Evolutionary conservation across 371 early-diverging fungal species (phyloP).

Genomic region (Actinomortierella wolfii): DNA sequence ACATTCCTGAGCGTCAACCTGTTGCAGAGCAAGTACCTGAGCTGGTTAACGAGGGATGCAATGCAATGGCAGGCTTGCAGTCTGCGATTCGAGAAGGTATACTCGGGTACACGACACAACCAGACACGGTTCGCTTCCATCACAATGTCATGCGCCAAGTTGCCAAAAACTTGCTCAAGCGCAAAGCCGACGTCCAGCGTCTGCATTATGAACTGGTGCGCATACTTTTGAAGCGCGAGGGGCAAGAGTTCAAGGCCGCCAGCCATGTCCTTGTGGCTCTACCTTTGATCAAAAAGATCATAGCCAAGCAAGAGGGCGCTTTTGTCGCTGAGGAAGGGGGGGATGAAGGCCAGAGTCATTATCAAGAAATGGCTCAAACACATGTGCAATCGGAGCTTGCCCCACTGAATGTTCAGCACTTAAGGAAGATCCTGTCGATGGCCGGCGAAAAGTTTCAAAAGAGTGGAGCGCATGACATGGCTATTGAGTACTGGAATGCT

Average conservation of each 20-base stretch:
- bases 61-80: conserved; percentile 40
- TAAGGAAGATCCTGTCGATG: conserved; percentile 20
- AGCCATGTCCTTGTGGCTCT: conserved; percentile 29
- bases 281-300: conserved; percentile 19
- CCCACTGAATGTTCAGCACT: conserved; percentile 10
- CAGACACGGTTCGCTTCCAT: conserved; percentile 24
- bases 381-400: background rate
- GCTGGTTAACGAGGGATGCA: conserved; percentile 14
- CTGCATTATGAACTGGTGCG: conserved; percentile 34
- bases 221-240: conserved; percentile 17
- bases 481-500: conserved; percentile 36
- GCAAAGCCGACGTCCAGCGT: conserved; percentile 18
- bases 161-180: conserved; percentile 17
- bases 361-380: conserved; percentile 9
- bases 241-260: conserved; percentile 32
- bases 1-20: too few species aligned
- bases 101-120: conserved; percentile 25
- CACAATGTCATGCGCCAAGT: conserved; percentile 41
- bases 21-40: background rate
- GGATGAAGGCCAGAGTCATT: background rate
- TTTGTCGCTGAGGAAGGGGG: background rate
- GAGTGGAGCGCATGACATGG: conserved; percentile 45
- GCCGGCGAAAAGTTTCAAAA: conserved; percentile 43
- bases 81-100: conserved; percentile 35
- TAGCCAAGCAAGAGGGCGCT: conserved; percentile 1